Evolutionary conservation across 192 early-diverging fungal species (phyloP).

Genomic region (Coemansia sp.): DNA sequence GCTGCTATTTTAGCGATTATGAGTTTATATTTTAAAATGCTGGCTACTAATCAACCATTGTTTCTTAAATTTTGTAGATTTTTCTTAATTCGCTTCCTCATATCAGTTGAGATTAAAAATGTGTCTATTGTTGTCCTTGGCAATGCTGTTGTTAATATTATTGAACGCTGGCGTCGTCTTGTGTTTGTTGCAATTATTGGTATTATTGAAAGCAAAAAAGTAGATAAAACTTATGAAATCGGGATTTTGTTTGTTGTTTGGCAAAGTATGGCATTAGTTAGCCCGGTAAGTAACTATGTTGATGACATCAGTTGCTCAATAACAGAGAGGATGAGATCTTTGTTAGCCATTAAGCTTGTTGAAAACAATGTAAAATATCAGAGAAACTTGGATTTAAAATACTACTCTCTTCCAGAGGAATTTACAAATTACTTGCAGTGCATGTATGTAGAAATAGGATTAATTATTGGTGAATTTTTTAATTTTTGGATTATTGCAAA

Average conservation of each 20-base stretch:
- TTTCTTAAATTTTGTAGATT: background rate
- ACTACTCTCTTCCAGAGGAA: background rate
- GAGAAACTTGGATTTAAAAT: background rate
- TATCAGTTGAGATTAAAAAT: background rate
- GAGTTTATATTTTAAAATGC: background rate
- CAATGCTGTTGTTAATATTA: background rate
- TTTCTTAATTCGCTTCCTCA: too few species aligned
- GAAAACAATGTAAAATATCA: background rate
- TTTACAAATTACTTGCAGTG: background rate
- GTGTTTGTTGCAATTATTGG: background rate
- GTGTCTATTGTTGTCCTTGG: background rate
- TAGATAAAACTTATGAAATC: background rate
- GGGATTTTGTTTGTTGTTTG: background rate
- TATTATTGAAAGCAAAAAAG: background rate
- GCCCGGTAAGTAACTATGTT: background rate
- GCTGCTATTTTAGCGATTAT: background rate
- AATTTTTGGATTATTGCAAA: constrained; percentile 1
- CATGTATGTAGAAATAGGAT: too few species aligned
- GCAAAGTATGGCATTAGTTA: background rate
- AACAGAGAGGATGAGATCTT: background rate
- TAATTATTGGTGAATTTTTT: background rate
- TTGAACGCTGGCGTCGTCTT: background rate
- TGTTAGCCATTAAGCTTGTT: background rate
- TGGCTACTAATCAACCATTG: background rate
- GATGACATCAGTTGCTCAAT: background rate